A percentile compares a stretch with the other conserved stretches of the same genome.
Evolutionary conservation across 106 monocot genomes (phyloP).

Genomic region (Phalaenopsis aphrodite): DNA sequence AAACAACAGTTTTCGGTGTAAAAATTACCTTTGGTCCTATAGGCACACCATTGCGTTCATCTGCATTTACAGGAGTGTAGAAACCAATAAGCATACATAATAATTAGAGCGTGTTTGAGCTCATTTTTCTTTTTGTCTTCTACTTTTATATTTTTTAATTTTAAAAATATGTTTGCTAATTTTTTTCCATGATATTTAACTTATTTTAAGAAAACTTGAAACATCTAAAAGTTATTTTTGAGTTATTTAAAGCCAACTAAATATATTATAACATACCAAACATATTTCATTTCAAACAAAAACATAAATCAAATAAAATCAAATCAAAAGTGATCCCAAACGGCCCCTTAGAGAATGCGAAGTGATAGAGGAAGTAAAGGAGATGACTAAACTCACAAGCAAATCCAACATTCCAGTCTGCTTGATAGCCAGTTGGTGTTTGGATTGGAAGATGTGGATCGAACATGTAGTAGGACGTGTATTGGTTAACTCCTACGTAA

Average conservation of each 20-base stretch:
- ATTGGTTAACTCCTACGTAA: conserved; percentile 83
- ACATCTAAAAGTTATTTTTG: too few relatives aligned
- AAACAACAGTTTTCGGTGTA: background rate
- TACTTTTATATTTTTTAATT: too few relatives aligned
- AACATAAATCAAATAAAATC: too few relatives aligned
- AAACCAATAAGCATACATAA: background rate
- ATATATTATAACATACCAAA: too few relatives aligned
- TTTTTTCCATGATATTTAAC: too few relatives aligned
- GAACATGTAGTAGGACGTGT: conserved; percentile 86
- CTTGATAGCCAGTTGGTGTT: conserved; percentile 38
- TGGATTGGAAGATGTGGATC: conserved; percentile 35
- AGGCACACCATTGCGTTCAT: conserved; percentile 66
- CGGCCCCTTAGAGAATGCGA: too few relatives aligned
- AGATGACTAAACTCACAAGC: conserved; percentile 48
- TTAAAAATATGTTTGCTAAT: too few relatives aligned
- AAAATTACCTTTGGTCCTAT: conserved; percentile 73
- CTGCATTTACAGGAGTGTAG: conserved; percentile 26
- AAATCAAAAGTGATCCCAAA: too few relatives aligned
- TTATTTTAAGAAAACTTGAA: too few relatives aligned
- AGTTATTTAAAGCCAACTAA: too few relatives aligned
- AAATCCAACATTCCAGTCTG: conserved; percentile 76
- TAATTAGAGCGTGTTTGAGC: background rate
- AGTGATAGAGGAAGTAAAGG: background rate
- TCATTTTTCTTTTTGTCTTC: too few relatives aligned
- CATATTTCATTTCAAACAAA: too few relatives aligned